Percentiles rank a stretch among this genome's conserved stretches.
Conservation (phyloP, 345 rosid species). For the Syzygium oleosum region DNA sequence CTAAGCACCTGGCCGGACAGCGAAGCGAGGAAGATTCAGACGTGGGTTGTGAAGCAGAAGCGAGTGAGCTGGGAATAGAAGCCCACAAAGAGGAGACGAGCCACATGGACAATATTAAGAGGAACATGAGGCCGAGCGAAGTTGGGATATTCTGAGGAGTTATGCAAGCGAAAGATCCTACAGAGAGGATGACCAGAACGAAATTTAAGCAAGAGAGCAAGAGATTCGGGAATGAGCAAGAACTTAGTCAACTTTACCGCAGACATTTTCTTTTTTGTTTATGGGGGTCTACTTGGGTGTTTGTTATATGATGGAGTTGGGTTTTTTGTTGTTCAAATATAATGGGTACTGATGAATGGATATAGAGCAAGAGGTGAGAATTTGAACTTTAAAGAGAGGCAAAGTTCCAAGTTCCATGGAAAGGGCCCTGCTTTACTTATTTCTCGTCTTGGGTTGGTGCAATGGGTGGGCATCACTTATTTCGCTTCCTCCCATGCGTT, state of each 20-base stretch:
- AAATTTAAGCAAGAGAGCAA: constrained; percentile 42
- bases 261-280: constrained; percentile 8
- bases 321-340: too few species aligned
- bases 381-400: too few species aligned
- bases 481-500: not conserved
- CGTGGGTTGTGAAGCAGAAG: constrained; percentile 38
- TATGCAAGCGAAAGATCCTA: constrained; percentile 28
- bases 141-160: constrained; percentile 51
- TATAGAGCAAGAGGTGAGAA: too few species aligned
- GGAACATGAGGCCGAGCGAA: constrained; percentile 34
- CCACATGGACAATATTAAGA: constrained; percentile 33
- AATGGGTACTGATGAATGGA: too few species aligned
- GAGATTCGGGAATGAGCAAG: constrained; percentile 43
- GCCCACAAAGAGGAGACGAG: constrained; percentile 40
- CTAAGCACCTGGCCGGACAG: constrained; percentile 30
- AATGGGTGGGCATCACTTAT: not conserved
- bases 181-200: constrained; percentile 20
- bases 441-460: not conserved
- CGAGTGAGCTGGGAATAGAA: constrained; percentile 32
- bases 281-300: too few species aligned
- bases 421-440: not conserved
- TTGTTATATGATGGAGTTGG: too few species aligned
- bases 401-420: not conserved
- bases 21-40: constrained; percentile 35
- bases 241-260: constrained; percentile 29